Evolutionary conservation across 257 asterid genomes (phyloP).

Genomic region (Solanum sitiens): DNA sequence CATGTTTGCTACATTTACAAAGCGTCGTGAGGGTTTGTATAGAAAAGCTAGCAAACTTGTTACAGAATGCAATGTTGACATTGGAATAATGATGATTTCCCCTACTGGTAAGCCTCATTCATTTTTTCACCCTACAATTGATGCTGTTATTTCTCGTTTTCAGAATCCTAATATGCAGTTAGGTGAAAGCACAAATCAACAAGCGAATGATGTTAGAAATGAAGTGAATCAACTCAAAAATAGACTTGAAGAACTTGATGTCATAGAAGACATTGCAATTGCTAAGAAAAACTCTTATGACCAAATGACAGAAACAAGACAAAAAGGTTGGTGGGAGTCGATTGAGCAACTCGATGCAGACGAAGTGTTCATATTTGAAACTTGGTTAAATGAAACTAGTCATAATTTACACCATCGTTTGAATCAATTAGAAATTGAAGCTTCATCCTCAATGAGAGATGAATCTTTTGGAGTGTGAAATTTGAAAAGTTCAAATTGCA

Average conservation of each 20-base stretch:
- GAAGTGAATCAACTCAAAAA: neutral
- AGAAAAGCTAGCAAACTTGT: neutral
- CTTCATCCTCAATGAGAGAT: neutral
- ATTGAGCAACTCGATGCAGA: neutral
- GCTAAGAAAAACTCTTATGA: neutral
- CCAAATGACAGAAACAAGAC: neutral
- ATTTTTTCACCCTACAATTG: constrained; percentile 31
- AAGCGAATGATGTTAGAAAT: no score
- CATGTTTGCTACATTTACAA: constrained; percentile 23
- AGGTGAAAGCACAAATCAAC: no score
- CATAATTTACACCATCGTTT: neutral
- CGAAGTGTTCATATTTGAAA: neutral
- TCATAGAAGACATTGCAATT: neutral
- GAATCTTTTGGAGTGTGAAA: neutral
- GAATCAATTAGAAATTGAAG: neutral
- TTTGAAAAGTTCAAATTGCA: neutral
- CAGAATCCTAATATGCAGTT: neutral
- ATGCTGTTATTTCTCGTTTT: neutral
- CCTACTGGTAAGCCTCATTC: constrained; percentile 31
- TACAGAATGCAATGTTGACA: constrained; percentile 16
- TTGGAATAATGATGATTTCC: constrained; percentile 24
- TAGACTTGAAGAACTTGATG: neutral
- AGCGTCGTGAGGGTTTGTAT: constrained; percentile 21
- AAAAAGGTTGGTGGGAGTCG: neutral
- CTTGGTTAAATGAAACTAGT: neutral